These are phyloP conservation scores for Solanum pennellii DNA, from an alignment of 257 asterid genomes.

Conservation along the genomic window DNA sequence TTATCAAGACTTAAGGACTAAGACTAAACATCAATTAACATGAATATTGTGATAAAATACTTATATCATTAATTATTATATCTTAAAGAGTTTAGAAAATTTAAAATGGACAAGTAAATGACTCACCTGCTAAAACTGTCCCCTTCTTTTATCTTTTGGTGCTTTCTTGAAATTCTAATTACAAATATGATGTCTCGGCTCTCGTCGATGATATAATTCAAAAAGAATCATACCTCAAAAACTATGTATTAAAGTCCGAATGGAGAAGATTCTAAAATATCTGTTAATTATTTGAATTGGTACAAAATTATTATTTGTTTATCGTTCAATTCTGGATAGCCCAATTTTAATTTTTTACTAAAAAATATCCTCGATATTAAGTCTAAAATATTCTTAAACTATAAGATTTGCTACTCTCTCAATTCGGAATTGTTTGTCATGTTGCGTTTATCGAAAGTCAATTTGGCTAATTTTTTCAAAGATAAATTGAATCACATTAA, in stretches of 20 bases:
- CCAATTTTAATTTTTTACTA: rapidly evolving
- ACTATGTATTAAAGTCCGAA: not conserved
- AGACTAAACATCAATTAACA: not conserved
- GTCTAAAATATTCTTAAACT: too few relatives aligned
- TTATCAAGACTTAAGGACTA: not conserved
- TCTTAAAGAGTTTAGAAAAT: not conserved
- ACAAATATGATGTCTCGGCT: not conserved
- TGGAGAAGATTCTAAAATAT: too few relatives aligned
- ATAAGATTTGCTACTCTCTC: too few relatives aligned
- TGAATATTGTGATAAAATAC: not conserved
- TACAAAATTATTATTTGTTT: too few relatives aligned
- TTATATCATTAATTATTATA: too few relatives aligned
- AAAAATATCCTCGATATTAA: too few relatives aligned
- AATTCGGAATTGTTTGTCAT: too few relatives aligned
- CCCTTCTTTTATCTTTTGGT: not conserved
- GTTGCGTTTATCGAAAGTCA: too few relatives aligned
- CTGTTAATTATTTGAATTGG: too few relatives aligned
- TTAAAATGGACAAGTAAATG: not conserved
- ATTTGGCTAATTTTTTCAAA: too few relatives aligned
- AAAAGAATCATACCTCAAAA: not conserved
- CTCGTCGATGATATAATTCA: not conserved
- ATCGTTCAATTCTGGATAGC: too few relatives aligned
- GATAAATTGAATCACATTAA: too few relatives aligned
- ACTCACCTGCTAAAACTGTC: not conserved
- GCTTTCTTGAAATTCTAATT: not conserved